phyloP scores from a whole-genome alignment of 2,329 filamentous ascomycete species.

The Mollisia scopiformis region DNA sequence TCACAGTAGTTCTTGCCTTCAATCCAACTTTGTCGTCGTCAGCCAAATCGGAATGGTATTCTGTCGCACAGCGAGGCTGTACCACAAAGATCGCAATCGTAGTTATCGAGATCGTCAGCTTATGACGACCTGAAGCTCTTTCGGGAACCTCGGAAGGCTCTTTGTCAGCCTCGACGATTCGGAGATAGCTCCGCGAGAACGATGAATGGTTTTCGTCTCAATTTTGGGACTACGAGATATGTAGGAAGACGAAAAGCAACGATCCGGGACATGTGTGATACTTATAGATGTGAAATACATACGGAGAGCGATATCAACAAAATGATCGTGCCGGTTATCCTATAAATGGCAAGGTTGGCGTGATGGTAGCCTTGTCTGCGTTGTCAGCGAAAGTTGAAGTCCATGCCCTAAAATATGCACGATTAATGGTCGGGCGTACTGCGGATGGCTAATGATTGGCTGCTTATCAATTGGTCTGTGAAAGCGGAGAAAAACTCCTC shows the following conservation, averaged over 20 bases:
- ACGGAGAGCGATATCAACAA: not conserved
- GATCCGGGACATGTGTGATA: not conserved
- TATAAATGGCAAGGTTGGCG: not conserved
- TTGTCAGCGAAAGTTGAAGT: not conserved
- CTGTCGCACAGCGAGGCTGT: not conserved
- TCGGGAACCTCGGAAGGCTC: constrained; percentile 20
- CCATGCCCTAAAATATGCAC: not conserved
- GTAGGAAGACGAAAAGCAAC: not conserved
- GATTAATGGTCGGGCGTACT: not conserved
- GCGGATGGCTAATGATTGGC: not conserved
- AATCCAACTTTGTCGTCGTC: not conserved
- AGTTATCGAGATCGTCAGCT: not conserved
- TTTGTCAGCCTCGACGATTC: not conserved
- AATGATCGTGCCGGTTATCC: not conserved
- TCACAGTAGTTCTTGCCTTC: not conserved
- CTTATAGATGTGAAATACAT: not conserved
- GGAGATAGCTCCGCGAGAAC: constrained; percentile 9
- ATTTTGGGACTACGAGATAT: not conserved
- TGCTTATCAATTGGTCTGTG: not conserved
- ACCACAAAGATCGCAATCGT: not conserved
- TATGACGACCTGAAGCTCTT: not conserved
- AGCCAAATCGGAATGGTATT: not conserved
- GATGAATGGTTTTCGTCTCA: not conserved
- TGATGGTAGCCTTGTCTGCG: not conserved
- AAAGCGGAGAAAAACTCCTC: not conserved